Conservation (phyloP, 1,284 basidiomycete genomes). For the Malassezia psittaci region DNA sequence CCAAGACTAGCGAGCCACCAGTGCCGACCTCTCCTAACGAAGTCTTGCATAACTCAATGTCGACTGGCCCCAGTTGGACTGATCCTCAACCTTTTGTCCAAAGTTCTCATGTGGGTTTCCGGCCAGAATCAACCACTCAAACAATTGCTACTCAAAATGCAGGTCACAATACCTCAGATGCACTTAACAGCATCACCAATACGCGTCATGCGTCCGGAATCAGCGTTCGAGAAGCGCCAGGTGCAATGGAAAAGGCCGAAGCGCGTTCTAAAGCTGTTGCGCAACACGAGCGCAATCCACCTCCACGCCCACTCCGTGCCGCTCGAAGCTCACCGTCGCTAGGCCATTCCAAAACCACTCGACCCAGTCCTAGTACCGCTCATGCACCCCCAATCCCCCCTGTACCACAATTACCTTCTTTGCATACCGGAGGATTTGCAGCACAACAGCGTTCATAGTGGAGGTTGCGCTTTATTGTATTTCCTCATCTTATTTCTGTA, state of each 20-base stretch:
- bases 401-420: not conserved
- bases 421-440: not conserved
- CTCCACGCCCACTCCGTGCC: conserved; percentile 1
- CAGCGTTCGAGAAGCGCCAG: not conserved
- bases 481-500: conserved; percentile 2
- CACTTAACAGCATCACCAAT: not conserved
- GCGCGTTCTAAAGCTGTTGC: not conserved
- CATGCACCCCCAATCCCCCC: not conserved
- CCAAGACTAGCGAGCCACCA: not conserved
- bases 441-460: not conserved
- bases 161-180: not conserved
- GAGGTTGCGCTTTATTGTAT: not conserved
- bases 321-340: conserved; percentile 2
- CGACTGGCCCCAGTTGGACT: not conserved
- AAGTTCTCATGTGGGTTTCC: not conserved
- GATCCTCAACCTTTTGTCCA: not conserved
- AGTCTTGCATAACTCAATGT: not conserved
- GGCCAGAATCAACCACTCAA: not conserved
- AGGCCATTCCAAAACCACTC: not conserved
- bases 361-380: not conserved
- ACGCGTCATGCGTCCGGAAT: not conserved
- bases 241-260: not conserved
- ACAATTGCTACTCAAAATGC: not conserved
- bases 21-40: not conserved
- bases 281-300: not conserved